A percentile compares a stretch with the other conserved stretches of the same genome.
phyloP scores from a whole-genome alignment of 2,329 filamentous ascomycete genomes.

The Colletotrichum costaricense region DNA sequence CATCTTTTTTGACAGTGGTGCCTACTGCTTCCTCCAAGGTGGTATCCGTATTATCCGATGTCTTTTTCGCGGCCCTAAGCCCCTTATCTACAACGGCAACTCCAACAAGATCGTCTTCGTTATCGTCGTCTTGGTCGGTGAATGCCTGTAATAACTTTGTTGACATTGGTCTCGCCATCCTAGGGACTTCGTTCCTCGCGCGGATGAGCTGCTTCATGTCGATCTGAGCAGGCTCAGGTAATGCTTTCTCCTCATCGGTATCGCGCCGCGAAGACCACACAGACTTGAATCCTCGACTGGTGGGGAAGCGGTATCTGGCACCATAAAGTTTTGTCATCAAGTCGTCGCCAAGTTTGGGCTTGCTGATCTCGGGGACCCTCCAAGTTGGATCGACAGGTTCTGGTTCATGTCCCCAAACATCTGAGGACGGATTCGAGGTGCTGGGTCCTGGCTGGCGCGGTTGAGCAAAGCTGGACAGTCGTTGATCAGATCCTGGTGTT shows the following conservation, averaged over 20 bases:
- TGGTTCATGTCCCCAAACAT: constrained; percentile 34
- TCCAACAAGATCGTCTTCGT: constrained; percentile 47
- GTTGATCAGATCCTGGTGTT: constrained; percentile 9
- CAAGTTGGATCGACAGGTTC: constrained; percentile 49
- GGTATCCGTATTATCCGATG: background rate
- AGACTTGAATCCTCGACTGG: constrained; percentile 19
- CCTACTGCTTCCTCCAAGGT: background rate
- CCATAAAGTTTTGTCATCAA: constrained; percentile 22
- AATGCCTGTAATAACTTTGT: constrained; percentile 25
- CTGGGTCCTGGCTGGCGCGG: constrained; percentile 38
- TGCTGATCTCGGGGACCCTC: constrained; percentile 49
- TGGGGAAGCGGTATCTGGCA: constrained; percentile 30
- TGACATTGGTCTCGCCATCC: constrained; percentile 17
- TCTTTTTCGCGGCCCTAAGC: background rate
- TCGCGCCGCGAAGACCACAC: constrained; percentile 34
- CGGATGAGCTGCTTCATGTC: constrained; percentile 23
- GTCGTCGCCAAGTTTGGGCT: constrained; percentile 35
- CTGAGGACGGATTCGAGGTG: constrained; percentile 17
- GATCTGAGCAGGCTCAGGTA: background rate
- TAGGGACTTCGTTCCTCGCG: constrained; percentile 8
- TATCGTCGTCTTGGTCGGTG: constrained; percentile 35
- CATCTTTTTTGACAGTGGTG: background rate
- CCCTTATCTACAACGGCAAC: background rate
- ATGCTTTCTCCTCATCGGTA: constrained; percentile 15
- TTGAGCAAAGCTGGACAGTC: constrained; percentile 38